Percentiles rank a stretch among this genome's conserved stretches.
phyloP scores from a whole-genome alignment of 2,329 filamentous ascomycete species.

The Neofusicoccum ribis region DNA sequence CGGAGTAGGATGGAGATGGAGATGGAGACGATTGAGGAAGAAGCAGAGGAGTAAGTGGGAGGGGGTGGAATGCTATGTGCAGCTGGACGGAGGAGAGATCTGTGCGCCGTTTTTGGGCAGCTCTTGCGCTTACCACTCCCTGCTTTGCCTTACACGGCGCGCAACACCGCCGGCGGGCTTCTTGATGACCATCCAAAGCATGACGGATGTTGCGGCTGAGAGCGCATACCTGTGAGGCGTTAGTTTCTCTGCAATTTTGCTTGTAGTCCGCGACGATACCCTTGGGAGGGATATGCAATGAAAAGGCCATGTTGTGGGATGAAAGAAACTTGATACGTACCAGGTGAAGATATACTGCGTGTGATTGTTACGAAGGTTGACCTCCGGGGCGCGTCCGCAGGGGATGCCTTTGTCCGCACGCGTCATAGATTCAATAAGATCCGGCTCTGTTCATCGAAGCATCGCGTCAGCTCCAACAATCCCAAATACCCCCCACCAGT shows the following conservation, averaged over 20 bases:
- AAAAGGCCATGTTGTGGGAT: background rate
- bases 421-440: constrained; percentile 73
- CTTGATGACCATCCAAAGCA: constrained; percentile 94
- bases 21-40: constrained; percentile 44
- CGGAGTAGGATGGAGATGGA: constrained; percentile 29
- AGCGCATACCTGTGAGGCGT: constrained; percentile 72
- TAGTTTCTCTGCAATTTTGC: background rate
- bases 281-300: background rate
- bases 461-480: too few species aligned
- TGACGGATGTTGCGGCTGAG: constrained; percentile 80
- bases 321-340: constrained; percentile 55
- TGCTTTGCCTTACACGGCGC: constrained; percentile 73
- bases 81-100: too few species aligned
- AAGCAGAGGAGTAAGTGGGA: constrained; percentile 25
- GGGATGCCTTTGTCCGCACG: constrained; percentile 80
- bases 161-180: constrained; percentile 75
- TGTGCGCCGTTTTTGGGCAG: too few species aligned
- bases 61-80: too few species aligned
- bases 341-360: constrained; percentile 99
- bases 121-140: constrained; percentile 62
- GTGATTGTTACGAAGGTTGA: constrained; percentile 94
- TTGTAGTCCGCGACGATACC: background rate
- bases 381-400: constrained; percentile 82
- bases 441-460: constrained; percentile 61
- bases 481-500: constrained; percentile 30